Conservation (phyloP, 495 filamentous ascomycete genomes). For the Amphirosellinia nigrospora region DNA sequence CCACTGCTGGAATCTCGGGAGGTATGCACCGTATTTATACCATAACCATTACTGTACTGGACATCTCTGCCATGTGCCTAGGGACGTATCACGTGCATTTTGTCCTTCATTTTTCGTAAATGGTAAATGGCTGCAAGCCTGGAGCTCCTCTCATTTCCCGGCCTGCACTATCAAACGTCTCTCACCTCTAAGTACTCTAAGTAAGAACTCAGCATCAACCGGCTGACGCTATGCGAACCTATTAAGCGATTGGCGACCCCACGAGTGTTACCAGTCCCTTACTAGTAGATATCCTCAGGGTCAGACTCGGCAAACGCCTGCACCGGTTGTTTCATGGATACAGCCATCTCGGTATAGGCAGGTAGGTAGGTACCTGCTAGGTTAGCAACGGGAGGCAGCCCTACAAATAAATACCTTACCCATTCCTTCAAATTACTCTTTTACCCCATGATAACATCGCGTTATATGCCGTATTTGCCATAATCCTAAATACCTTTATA, state of each 20-base stretch:
- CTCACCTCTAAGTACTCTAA: too few species aligned
- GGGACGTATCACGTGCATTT: background rate
- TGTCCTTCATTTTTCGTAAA: background rate
- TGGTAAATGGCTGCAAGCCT: too few species aligned
- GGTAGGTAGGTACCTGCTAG: background rate
- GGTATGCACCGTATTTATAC: background rate
- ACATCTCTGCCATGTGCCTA: too few species aligned
- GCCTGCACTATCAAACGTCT: background rate
- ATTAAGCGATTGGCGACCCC: constrained; percentile 1
- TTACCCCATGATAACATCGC: constrained; percentile 1
- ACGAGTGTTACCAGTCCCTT: background rate
- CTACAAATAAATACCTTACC: background rate
- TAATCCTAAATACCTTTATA: background rate
- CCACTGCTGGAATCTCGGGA: background rate
- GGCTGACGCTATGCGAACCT: background rate
- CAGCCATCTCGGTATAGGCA: background rate
- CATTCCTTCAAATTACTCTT: background rate
- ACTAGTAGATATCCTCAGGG: background rate
- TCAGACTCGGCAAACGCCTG: background rate
- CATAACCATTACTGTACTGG: background rate
- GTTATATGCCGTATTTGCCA: constrained; percentile 14
- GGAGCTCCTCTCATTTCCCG: background rate
- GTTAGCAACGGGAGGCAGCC: constrained; percentile 12
- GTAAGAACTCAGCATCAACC: too few species aligned
- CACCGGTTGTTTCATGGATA: background rate